phyloP scores from a whole-genome alignment of 805 yeast species.

The Candida ulmi region DNA sequence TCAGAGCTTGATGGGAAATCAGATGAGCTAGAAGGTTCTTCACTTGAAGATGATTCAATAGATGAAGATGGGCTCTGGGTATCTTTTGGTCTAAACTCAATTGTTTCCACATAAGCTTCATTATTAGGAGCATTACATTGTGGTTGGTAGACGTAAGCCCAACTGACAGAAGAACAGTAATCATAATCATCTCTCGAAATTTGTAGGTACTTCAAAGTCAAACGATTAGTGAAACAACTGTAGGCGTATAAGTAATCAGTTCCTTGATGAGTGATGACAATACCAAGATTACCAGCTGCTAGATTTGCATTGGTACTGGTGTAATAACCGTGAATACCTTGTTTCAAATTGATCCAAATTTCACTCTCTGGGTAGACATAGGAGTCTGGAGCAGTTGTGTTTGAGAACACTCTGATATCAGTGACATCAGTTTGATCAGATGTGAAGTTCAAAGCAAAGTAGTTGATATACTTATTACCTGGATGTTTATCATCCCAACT shows the following conservation, averaged over 20 bases:
- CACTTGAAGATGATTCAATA: not conserved
- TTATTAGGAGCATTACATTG: not conserved
- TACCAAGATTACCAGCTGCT: not conserved
- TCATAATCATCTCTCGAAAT: not conserved
- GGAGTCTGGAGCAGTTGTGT: not conserved
- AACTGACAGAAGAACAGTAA: not conserved
- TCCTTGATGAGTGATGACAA: conserved; percentile 1
- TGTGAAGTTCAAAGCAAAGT: conserved; percentile 14
- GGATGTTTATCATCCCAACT: not conserved
- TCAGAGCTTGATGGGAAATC: too few relatives aligned
- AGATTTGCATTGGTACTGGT: not conserved
- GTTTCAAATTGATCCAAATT: conserved; percentile 11
- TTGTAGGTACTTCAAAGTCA: not conserved
- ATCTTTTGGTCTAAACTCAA: not conserved
- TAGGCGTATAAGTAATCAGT: conserved; percentile 4
- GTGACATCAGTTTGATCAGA: conserved; percentile 11
- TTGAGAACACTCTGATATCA: conserved; percentile 12
- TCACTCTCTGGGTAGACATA: conserved; percentile 4
- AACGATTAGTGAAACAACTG: conserved; percentile 2
- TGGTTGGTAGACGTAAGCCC: not conserved
- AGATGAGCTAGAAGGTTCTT: too few relatives aligned
- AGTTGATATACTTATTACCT: conserved; percentile 2
- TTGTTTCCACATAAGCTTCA: not conserved
- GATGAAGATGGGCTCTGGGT: not conserved
- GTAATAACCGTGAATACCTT: conserved; percentile 11